Conservation (phyloP, 2,329 filamentous ascomycete species). For the Cladophialophora chaetospira region DNA sequence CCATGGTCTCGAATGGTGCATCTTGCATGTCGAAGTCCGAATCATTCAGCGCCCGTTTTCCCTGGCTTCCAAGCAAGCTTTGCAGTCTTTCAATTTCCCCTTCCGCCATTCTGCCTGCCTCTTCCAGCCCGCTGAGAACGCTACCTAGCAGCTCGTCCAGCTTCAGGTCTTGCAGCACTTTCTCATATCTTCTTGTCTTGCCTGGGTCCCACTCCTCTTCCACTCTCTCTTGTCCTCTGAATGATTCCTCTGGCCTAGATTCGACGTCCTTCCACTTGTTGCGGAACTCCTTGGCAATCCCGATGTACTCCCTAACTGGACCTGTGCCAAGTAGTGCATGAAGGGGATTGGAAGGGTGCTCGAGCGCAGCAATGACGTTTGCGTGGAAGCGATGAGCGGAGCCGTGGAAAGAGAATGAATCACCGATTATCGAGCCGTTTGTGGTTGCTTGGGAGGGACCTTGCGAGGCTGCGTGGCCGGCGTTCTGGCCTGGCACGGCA, state of each 20-base stretch:
- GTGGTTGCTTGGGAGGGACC: not conserved
- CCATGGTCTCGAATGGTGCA: conserved; percentile 19
- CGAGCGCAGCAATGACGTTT: conserved; percentile 66
- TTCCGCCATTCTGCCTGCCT: conserved; percentile 57
- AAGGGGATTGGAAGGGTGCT: conserved; percentile 59
- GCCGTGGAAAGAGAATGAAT: conserved; percentile 31
- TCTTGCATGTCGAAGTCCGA: conserved; percentile 11
- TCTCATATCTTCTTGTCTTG: conserved; percentile 35
- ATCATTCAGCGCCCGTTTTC: conserved; percentile 2
- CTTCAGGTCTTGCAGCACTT: conserved; percentile 61
- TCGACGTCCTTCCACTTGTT: conserved; percentile 65
- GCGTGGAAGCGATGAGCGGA: conserved; percentile 64
- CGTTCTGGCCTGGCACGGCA: not conserved
- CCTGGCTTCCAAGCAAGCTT: conserved; percentile 5
- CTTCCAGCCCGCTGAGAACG: conserved; percentile 62
- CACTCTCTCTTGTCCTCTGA: conserved; percentile 29
- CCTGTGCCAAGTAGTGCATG: conserved; percentile 57
- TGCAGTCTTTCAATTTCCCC: conserved; percentile 42
- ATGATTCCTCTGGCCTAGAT: conserved; percentile 23
- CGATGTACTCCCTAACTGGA: conserved; percentile 60
- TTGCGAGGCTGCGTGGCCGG: too few species aligned
- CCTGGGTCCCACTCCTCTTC: conserved; percentile 32
- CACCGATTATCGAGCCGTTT: conserved; percentile 28
- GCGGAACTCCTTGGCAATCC: conserved; percentile 67
- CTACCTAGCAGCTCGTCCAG: conserved; percentile 60